Conservation (phyloP, 139 green algal species). For the Closterium sp. region DNA sequence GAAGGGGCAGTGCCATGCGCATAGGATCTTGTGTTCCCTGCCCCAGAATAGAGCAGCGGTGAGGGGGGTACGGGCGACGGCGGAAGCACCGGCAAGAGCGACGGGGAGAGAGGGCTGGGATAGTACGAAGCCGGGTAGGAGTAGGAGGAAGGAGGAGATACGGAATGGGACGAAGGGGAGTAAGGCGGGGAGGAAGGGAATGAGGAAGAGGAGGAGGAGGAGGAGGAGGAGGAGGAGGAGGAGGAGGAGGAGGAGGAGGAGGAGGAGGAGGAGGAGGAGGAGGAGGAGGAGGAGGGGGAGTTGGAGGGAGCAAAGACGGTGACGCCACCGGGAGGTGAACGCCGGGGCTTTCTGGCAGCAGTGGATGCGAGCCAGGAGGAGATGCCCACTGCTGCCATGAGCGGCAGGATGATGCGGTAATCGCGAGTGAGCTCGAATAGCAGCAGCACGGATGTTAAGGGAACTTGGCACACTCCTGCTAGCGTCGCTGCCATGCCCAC, state of each 20-base stretch:
- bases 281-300: neutral
- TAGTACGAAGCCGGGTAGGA: too few relatives aligned
- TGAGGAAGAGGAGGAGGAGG: neutral
- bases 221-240: too few relatives aligned
- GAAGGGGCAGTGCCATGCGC: neutral
- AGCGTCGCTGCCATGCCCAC: too few relatives aligned
- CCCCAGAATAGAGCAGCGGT: neutral
- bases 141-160: neutral
- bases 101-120: neutral
- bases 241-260: too few relatives aligned
- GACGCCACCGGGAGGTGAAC: neutral
- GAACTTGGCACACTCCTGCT: too few relatives aligned
- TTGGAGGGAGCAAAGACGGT: neutral
- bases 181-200: neutral
- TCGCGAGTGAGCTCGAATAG: slow-evolving; percentile 78
- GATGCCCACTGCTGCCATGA: slow-evolving; percentile 69
- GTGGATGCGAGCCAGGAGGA: slow-evolving; percentile 39
- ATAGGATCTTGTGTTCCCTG: neutral
- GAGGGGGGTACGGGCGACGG: neutral
- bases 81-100: neutral
- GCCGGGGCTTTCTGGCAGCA: neutral
- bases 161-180: neutral
- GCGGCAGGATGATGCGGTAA: slow-evolving; percentile 75
- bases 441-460: slow-evolving; percentile 59
- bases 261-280: too few relatives aligned